Evolutionary conservation across 768 basidiomycete genomes (phyloP).

Genomic region (Lactarius deliciosus): DNA sequence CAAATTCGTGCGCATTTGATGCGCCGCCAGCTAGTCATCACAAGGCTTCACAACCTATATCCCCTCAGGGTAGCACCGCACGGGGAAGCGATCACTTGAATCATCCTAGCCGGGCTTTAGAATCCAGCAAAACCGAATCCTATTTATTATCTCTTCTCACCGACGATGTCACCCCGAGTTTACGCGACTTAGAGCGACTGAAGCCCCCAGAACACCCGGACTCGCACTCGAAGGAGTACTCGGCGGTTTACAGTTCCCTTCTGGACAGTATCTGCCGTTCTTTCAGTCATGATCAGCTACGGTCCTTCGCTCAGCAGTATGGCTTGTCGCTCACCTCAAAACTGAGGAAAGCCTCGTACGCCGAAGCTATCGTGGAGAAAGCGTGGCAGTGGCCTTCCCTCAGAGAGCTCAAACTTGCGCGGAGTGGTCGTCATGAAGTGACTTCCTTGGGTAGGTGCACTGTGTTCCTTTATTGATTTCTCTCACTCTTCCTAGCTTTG

Average conservation of each 20-base stretch:
- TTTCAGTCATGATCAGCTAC: constrained; percentile 64
- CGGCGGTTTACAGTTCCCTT: constrained; percentile 52
- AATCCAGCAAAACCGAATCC: constrained; percentile 49
- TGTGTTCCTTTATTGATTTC: constrained; percentile 9
- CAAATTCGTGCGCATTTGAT: constrained; percentile 5
- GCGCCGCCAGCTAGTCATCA: neutral
- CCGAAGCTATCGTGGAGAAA: constrained; percentile 57
- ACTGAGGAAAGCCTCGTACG: constrained; percentile 42
- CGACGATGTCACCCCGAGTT: constrained; percentile 47
- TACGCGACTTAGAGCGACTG: constrained; percentile 62
- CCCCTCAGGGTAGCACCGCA: neutral
- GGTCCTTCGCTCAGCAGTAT: constrained; percentile 51
- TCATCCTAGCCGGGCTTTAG: constrained; percentile 35
- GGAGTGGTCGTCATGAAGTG: constrained; percentile 51
- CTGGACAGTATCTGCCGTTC: constrained; percentile 54
- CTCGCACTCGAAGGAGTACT: constrained; percentile 48
- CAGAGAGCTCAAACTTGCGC: constrained; percentile 48
- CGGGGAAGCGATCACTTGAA: neutral
- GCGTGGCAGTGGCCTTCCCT: constrained; percentile 71
- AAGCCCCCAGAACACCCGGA: constrained; percentile 45
- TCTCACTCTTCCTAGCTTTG: constrained; percentile 44
- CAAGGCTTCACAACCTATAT: neutral
- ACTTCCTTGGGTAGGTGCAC: constrained; percentile 45
- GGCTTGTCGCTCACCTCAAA: constrained; percentile 36
- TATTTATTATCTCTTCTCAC: constrained; percentile 56